Evolutionary conservation across 331 rosid species (phyloP).

Genomic region (Spiraea crenata): DNA sequence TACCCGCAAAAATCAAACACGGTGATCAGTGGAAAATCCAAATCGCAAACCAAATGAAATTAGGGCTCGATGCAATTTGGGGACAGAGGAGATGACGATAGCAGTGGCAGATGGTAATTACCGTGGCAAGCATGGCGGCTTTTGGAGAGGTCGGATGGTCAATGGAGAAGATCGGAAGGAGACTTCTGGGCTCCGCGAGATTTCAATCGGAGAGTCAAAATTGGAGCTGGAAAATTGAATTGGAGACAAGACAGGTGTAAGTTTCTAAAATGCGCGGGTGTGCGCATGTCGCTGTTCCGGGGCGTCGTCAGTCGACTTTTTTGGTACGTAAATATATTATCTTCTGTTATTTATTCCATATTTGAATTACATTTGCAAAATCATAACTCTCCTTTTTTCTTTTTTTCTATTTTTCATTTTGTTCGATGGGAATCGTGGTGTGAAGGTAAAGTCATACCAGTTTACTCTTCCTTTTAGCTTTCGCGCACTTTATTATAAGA

Average conservation of each 20-base stretch:
- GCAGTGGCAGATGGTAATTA: constrained; percentile 51
- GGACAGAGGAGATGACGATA: background rate
- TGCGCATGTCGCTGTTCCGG: constrained; percentile 7
- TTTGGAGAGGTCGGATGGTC: constrained; percentile 1
- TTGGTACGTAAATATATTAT: background rate
- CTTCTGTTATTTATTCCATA: too few species aligned
- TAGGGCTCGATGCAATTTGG: background rate
- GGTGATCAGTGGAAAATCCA: background rate
- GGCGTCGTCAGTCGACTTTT: background rate
- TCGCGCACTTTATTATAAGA: too few species aligned
- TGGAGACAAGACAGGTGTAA: background rate
- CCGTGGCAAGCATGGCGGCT: constrained; percentile 40
- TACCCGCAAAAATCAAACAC: background rate
- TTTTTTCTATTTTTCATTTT: too few species aligned
- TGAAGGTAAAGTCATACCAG: too few species aligned
- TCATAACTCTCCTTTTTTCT: too few species aligned
- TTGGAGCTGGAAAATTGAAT: background rate
- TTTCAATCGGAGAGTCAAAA: background rate
- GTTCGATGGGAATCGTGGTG: too few species aligned
- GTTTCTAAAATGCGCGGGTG: background rate
- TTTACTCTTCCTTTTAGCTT: too few species aligned
- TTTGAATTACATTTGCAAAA: too few species aligned
- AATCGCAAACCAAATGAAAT: constrained; percentile 3
- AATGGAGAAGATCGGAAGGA: background rate
- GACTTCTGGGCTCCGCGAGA: background rate